Evolutionary conservation across 1,284 basidiomycete species (phyloP).

Genomic region (Xerocomus minutiporus): DNA sequence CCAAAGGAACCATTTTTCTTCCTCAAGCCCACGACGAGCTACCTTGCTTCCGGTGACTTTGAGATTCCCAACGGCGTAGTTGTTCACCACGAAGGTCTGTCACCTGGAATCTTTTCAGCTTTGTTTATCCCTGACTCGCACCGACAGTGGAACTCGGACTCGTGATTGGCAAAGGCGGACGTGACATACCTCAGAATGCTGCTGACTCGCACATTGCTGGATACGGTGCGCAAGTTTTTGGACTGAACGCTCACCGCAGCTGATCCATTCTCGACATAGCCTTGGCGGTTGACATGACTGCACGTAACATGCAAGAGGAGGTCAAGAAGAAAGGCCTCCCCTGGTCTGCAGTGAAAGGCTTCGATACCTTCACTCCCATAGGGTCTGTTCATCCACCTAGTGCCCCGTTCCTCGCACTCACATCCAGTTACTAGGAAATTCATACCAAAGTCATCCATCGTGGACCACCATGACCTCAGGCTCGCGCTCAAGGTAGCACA

Average conservation of each 20-base stretch:
- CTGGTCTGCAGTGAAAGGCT: constrained; percentile 91
- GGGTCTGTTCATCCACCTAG: constrained; percentile 42
- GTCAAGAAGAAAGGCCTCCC: constrained; percentile 92
- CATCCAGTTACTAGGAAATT: constrained; percentile 51
- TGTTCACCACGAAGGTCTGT: constrained; percentile 87
- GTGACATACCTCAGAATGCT: constrained; percentile 72
- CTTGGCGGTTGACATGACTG: constrained; percentile 93
- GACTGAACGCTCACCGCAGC: no score
- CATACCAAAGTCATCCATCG: constrained; percentile 70
- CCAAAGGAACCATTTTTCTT: constrained; percentile 99
- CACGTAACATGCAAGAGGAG: constrained; percentile 90
- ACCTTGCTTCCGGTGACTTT: constrained; percentile 72
- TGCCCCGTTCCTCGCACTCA: neutral
- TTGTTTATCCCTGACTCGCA: neutral
- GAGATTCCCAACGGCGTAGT: constrained; percentile 85
- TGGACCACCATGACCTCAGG: constrained; percentile 72
- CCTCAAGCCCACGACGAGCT: constrained; percentile 92
- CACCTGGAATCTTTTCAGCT: neutral
- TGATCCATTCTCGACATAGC: constrained; percentile 44
- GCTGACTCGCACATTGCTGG: constrained; percentile 84
- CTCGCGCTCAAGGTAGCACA: constrained; percentile 63
- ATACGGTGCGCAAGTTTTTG: constrained; percentile 60
- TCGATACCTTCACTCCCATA: constrained; percentile 86
- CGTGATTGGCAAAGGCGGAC: constrained; percentile 84
- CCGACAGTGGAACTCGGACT: constrained; percentile 88